phyloP scores from a whole-genome alignment of 371 early-diverging fungal species.

The Parasitella parasitica region DNA sequence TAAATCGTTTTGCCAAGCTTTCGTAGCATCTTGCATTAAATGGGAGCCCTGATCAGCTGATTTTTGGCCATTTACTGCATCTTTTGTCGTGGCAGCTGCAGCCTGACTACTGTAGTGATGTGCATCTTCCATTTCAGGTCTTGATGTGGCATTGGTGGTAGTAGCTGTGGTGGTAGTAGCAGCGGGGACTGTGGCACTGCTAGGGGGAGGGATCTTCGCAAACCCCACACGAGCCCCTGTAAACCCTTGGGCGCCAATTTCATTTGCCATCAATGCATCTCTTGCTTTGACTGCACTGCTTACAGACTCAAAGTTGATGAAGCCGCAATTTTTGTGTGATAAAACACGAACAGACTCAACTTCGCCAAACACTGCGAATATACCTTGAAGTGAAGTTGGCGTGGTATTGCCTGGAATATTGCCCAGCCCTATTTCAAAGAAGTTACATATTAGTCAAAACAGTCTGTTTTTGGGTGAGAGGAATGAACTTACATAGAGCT shows the following conservation, averaged over 20 bases:
- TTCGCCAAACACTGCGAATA: constrained; percentile 83
- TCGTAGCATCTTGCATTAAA: constrained; percentile 12
- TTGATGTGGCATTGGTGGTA: not conserved
- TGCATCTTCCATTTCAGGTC: not conserved
- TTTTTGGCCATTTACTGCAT: not conserved
- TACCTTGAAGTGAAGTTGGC: constrained; percentile 68
- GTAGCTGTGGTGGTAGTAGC: too few species aligned
- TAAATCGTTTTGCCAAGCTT: constrained; percentile 30
- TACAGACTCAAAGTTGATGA: constrained; percentile 89
- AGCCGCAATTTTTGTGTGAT: constrained; percentile 96
- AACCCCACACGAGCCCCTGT: constrained; percentile 85
- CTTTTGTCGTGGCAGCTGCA: not conserved
- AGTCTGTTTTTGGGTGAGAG: not conserved
- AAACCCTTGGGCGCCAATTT: constrained; percentile 76
- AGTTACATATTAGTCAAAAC: not conserved
- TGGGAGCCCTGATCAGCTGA: constrained; percentile 11
- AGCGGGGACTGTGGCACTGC: constrained; percentile 1
- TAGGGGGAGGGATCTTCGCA: constrained; percentile 77
- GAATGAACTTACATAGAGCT: constrained; percentile 43
- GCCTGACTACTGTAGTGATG: not conserved
- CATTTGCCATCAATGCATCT: constrained; percentile 83
- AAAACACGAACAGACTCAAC: constrained; percentile 94
- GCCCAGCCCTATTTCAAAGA: constrained; percentile 78
- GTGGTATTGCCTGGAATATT: constrained; percentile 86
- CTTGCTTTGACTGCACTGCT: constrained; percentile 90